These are phyloP conservation scores for Aspergillus fischeri DNA, from an alignment of 2,329 filamentous ascomycete species.

Conservation along the genomic window DNA sequence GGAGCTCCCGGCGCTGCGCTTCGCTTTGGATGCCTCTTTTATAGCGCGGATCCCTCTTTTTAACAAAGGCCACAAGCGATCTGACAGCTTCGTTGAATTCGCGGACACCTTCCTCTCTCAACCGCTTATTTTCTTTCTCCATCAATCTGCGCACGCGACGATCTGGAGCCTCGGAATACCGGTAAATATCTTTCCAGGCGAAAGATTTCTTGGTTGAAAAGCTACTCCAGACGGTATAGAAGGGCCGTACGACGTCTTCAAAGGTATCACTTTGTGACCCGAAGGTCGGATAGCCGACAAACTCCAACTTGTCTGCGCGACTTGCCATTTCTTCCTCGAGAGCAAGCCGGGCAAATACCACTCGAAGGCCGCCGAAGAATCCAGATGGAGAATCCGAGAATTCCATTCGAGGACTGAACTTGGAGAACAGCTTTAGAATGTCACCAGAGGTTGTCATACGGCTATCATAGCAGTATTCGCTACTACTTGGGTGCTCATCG, in stretches of 20 bases:
- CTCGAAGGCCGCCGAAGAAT: slow-evolving; percentile 76
- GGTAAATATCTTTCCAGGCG: slow-evolving; percentile 82
- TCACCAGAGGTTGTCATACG: slow-evolving; percentile 76
- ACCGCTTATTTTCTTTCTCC: slow-evolving; percentile 90
- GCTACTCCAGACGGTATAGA: slow-evolving; percentile 75
- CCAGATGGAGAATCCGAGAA: slow-evolving; percentile 76
- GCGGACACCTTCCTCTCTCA: slow-evolving; percentile 74
- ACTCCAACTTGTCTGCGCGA: slow-evolving; percentile 60
- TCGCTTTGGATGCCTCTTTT: slow-evolving; percentile 72
- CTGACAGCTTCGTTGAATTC: slow-evolving; percentile 93
- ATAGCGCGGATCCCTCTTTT: slow-evolving; percentile 86
- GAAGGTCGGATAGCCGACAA: slow-evolving; percentile 73
- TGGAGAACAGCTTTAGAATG: slow-evolving; percentile 71
- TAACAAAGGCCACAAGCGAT: slow-evolving; percentile 79
- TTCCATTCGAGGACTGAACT: slow-evolving; percentile 71
- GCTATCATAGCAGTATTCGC: slow-evolving; percentile 63
- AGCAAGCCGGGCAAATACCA: slow-evolving; percentile 75
- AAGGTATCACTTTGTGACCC: slow-evolving; percentile 71
- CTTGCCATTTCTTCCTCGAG: slow-evolving; percentile 74
- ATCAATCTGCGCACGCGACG: slow-evolving; percentile 75
- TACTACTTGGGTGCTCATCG: slow-evolving; percentile 44
- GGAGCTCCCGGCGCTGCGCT: slow-evolving; percentile 70
- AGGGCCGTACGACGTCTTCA: slow-evolving; percentile 70
- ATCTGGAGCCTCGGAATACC: slow-evolving; percentile 81
- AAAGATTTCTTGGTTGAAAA: slow-evolving; percentile 86